phyloP scores from a whole-genome alignment of 139 green algal genomes.

The Pleodorina starrii region DNA sequence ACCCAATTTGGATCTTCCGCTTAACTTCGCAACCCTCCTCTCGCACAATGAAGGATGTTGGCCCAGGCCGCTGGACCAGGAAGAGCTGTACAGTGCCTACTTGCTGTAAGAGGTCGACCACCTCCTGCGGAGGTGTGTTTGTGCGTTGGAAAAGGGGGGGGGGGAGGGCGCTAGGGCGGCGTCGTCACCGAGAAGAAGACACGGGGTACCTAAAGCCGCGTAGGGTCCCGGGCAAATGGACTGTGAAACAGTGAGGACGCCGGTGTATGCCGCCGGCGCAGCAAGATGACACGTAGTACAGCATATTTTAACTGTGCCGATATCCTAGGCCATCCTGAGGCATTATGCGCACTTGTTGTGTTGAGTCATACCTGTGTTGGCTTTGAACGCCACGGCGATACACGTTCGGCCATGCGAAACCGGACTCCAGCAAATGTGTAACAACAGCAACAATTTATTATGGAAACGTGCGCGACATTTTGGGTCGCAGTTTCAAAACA shows the following conservation, averaged over 20 bases:
- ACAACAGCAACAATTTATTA: too few relatives aligned
- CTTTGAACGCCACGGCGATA: too few relatives aligned
- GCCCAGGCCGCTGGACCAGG: slow-evolving; percentile 64
- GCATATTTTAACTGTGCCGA: too few relatives aligned
- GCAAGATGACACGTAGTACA: background rate
- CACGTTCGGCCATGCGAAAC: too few relatives aligned
- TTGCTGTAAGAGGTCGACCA: slow-evolving; percentile 58
- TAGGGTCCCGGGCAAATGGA: too few relatives aligned
- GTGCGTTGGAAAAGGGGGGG: background rate
- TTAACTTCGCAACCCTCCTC: slow-evolving; percentile 65
- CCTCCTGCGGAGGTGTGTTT: slow-evolving; percentile 40
- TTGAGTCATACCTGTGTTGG: too few relatives aligned
- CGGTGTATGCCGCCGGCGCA: background rate
- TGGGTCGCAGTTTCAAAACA: too few relatives aligned
- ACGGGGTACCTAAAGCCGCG: background rate
- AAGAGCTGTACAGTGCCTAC: slow-evolving; percentile 58
- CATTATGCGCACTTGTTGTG: too few relatives aligned
- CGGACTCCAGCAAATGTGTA: too few relatives aligned
- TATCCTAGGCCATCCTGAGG: too few relatives aligned
- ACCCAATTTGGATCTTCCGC: slow-evolving; percentile 64
- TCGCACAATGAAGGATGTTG: slow-evolving; percentile 70
- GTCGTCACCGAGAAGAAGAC: background rate
- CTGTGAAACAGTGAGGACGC: background rate
- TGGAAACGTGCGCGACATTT: too few relatives aligned
- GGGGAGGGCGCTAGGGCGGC: background rate